Percentiles rank a stretch among this genome's conserved stretches.
Evolutionary conservation across 345 rosid genomes (phyloP).

Genomic region (Melaleuca quinquenervia): DNA sequence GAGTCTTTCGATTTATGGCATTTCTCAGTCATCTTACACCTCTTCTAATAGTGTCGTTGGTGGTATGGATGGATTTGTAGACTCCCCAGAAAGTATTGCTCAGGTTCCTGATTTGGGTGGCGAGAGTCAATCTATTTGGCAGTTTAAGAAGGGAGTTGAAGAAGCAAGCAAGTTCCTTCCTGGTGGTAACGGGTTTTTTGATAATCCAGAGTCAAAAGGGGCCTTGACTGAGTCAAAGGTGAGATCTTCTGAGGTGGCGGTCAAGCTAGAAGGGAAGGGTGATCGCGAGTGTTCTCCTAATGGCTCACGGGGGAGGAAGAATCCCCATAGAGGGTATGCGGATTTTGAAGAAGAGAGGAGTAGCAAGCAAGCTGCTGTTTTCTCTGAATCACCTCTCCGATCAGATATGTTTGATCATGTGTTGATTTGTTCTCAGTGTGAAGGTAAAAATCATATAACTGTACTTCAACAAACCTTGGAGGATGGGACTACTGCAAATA

Average conservation of each 20-base stretch:
- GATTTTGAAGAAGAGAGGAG: slow-evolving; percentile 60
- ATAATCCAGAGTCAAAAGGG: slow-evolving; percentile 16
- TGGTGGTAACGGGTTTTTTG: slow-evolving; percentile 18
- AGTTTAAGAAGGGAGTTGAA: slow-evolving; percentile 67
- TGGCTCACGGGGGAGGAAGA: slow-evolving; percentile 40
- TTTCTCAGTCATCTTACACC: slow-evolving; percentile 34
- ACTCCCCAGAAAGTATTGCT: slow-evolving; percentile 37
- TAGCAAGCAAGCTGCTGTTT: slow-evolving; percentile 59
- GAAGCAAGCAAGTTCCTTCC: slow-evolving; percentile 73
- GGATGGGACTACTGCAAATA: slow-evolving; percentile 29
- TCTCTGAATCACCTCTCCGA: slow-evolving; percentile 37
- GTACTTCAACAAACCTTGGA: slow-evolving; percentile 49
- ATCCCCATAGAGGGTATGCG: slow-evolving; percentile 28
- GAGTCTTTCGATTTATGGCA: slow-evolving; percentile 11
- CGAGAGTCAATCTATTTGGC: slow-evolving; percentile 54
- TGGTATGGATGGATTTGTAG: slow-evolving; percentile 32
- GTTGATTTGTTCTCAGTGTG: slow-evolving; percentile 34
- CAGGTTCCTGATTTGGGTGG: slow-evolving; percentile 21
- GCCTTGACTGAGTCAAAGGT: slow-evolving; percentile 3
- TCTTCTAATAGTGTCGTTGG: slow-evolving; percentile 31
- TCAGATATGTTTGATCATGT: slow-evolving; percentile 63
- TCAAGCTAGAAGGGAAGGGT: slow-evolving; percentile 27
- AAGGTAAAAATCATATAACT: slow-evolving; percentile 17
- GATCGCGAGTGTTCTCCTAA: slow-evolving; percentile 4
- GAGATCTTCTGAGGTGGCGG: slow-evolving; percentile 2